Conservation (phyloP, 345 rosid species). For the Excoecaria agallocha region DNA sequence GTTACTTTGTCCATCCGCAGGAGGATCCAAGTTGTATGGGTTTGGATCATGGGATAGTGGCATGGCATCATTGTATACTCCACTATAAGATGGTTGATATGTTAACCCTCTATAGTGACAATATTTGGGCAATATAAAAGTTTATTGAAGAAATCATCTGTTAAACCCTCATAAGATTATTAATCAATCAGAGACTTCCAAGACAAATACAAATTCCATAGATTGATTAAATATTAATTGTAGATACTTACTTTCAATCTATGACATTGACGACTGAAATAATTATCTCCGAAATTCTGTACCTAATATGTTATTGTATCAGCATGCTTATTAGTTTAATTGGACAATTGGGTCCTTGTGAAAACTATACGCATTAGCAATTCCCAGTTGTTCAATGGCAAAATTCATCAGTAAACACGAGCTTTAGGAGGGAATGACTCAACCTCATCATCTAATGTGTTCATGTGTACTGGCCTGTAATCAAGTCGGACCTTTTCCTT, state of each 20-base stretch:
- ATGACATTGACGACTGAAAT: constrained; percentile 19
- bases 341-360: constrained; percentile 6
- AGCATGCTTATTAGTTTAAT: constrained; percentile 8
- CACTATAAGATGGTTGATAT: no score
- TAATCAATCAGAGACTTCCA: neutral
- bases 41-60: no score
- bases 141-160: no score
- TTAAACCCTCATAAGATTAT: neutral
- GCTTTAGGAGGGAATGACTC: constrained; percentile 96
- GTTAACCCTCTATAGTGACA: no score
- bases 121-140: no score
- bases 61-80: no score
- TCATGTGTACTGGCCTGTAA: constrained; percentile 96
- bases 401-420: constrained; percentile 67
- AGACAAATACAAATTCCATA: neutral
- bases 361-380: neutral
- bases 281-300: constrained; percentile 22
- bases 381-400: neutral
- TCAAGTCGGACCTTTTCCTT: constrained; percentile 84
- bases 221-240: no score
- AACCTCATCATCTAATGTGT: constrained; percentile 81
- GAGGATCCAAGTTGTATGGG: no score
- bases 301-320: constrained; percentile 30
- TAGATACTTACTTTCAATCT: neutral
- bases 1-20: no score